Evolutionary conservation across 768 basidiomycete species (phyloP), one percentile per base, ranked within the genome.

Genomic region (Favolaschia claudopus): DNA sequence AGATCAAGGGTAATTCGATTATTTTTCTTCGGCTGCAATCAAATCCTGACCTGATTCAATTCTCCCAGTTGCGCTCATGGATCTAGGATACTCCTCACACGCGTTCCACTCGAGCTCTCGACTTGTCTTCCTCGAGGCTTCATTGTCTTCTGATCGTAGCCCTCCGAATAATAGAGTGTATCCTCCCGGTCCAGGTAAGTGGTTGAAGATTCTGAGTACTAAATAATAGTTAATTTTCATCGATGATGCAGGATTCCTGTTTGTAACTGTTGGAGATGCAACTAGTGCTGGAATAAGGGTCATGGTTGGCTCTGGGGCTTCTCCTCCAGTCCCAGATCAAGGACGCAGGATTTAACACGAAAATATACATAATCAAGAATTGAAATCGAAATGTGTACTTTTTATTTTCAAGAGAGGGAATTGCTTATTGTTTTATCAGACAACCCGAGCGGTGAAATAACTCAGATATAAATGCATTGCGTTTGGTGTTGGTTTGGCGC

Each of bases 61-160:
- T 56, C 24, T 39, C 19, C 15, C 29, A 76, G 75, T 74, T 7
- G 65, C 74, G 4, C 59, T 76, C 15, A 74, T 76, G 72, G 74
- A 76, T 39, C 62, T 76, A 14, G 74, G 74, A 10, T 76, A 71
- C 65, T 76, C 74, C 7, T 66, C 69, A 7, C 75, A 76, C 50
- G 74, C 74, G 5, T 74, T 75, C 73, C 75, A 75, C 54, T 71
- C 75, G 22, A 71, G 73, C 36, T 61, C 68, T 2, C 75, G 74
- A 2, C 63, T 76, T 12, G 75, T 76, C 9, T 76, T 71, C 58
- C 68, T 76, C 62, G 67, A 71, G 7, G 68, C 75, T 4, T 58
- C 60, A 6, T 58, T 76, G 10, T 71, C 70, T 5, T 52, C 50
- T 2, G 69, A 72, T 52, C 62, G 61, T 19, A 74, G 70, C 40